Evolutionary conservation across 169 alveolate genomes (phyloP).

Genomic region (Eimeria maxima): DNA sequence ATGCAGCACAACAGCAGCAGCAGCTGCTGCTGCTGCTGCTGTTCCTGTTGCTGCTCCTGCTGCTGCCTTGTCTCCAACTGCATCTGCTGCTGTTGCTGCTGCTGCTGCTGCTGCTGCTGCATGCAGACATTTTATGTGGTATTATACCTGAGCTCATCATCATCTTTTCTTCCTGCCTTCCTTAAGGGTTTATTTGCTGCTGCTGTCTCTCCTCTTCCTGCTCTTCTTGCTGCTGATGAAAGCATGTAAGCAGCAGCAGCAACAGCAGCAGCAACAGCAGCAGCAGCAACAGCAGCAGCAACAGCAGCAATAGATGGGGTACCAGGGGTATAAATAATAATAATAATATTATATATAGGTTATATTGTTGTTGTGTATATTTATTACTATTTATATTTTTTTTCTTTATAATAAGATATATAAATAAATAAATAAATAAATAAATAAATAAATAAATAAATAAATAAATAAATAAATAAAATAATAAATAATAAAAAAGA

Average conservation of each 20-base stretch:
- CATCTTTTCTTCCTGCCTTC: background rate
- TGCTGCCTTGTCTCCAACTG: background rate
- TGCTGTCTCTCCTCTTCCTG: conserved; percentile 25
- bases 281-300: conserved; percentile 39
- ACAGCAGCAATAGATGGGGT: background rate
- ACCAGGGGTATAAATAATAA: too few species aligned
- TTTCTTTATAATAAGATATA: too few species aligned
- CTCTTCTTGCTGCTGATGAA: background rate
- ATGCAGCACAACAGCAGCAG: too few species aligned
- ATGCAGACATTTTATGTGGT: background rate
- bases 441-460: too few species aligned
- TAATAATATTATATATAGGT: too few species aligned
- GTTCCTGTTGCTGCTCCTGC: background rate
- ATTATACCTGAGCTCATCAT: background rate
- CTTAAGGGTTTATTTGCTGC: conserved; percentile 26
- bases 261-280: conserved; percentile 11
- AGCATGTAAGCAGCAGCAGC: conserved; percentile 27
- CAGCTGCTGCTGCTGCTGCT: conserved; percentile 25
- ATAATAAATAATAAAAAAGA: too few species aligned
- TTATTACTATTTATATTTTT: too few species aligned
- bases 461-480: too few species aligned
- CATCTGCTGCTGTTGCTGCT: too few species aligned
- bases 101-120: too few species aligned
- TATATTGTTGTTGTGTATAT: too few species aligned
- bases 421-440: too few species aligned